phyloP scores from a whole-genome alignment of 1,139 yeast species.

The Kluyveromyces sp. region DNA sequence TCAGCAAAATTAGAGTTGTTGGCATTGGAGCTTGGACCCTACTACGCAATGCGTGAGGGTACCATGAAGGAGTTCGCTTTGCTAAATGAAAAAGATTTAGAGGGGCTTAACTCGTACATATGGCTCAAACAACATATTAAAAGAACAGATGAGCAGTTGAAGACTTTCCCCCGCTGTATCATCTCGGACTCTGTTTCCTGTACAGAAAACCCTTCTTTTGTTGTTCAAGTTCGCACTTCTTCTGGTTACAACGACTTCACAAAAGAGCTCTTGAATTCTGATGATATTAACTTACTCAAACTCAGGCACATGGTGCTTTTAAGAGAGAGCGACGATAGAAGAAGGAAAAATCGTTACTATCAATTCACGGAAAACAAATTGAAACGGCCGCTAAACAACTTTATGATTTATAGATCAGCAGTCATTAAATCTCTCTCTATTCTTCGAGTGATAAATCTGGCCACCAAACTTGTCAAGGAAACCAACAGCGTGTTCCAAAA shows the following conservation, averaged over 20 bases:
- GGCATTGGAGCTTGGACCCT: slow-evolving; percentile 7
- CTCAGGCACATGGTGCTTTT: slow-evolving; percentile 9
- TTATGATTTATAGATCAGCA: slow-evolving; percentile 41
- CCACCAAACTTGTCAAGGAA: slow-evolving; percentile 14
- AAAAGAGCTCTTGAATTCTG: slow-evolving; percentile 3
- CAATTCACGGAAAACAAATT: slow-evolving; percentile 20
- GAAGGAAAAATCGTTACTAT: slow-evolving; percentile 11
- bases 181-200: slow-evolving; percentile 1
- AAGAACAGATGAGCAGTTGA: slow-evolving; percentile 5
- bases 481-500: slow-evolving; percentile 4
- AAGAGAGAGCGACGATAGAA: slow-evolving; percentile 12
- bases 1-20: slow-evolving; percentile 7
- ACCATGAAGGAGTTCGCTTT: slow-evolving; percentile 3
- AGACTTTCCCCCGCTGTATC: slow-evolving; percentile 10
- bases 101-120: slow-evolving; percentile 2
- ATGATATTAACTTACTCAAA: slow-evolving; percentile 7
- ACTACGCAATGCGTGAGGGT: background rate
- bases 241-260: slow-evolving; percentile 11
- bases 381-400: slow-evolving; percentile 44
- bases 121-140: slow-evolving; percentile 9
- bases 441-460: slow-evolving; percentile 32
- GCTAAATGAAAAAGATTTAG: slow-evolving; percentile 4
- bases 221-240: slow-evolving; percentile 11
- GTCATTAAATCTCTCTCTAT: slow-evolving; percentile 39
- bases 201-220: background rate